Evolutionary conservation across 1,284 basidiomycete genomes (phyloP).

Genomic region (Ganoderma meredithae): DNA sequence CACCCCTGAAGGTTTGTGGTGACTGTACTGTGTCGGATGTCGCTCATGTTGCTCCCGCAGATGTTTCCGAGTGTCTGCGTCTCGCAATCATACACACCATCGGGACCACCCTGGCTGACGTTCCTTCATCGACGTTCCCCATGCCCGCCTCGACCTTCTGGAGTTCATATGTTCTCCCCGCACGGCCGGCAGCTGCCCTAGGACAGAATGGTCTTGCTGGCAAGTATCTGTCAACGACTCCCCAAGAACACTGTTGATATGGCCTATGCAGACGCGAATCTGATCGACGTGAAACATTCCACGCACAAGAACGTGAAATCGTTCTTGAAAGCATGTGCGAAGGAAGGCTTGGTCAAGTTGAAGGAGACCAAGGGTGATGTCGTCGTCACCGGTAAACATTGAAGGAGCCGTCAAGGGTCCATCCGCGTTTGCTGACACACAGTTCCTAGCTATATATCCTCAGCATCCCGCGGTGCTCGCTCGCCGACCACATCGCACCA

Average conservation of each 20-base stretch:
- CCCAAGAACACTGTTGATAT: not conserved
- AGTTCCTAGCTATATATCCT: slow-evolving; percentile 56
- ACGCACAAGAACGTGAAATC: slow-evolving; percentile 81
- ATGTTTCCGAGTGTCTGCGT: slow-evolving; percentile 74
- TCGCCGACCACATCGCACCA: slow-evolving; percentile 63
- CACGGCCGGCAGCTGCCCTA: slow-evolving; percentile 64
- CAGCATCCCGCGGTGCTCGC: slow-evolving; percentile 63
- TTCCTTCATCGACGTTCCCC: slow-evolving; percentile 69
- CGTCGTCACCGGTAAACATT: slow-evolving; percentile 50
- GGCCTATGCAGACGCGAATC: slow-evolving; percentile 45
- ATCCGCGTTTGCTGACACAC: not conserved
- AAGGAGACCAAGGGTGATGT: slow-evolving; percentile 75
- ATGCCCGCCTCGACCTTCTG: slow-evolving; percentile 82
- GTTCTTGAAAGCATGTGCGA: slow-evolving; percentile 80
- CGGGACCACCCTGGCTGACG: slow-evolving; percentile 51
- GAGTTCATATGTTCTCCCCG: slow-evolving; percentile 79
- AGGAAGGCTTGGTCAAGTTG: slow-evolving; percentile 72
- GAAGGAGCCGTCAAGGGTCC: too few species aligned
- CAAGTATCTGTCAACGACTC: slow-evolving; percentile 6
- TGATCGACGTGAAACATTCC: slow-evolving; percentile 70
- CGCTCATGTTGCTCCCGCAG: slow-evolving; percentile 39
- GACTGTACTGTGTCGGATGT: too few species aligned
- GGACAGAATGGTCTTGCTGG: slow-evolving; percentile 42
- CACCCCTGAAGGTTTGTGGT: slow-evolving; percentile 32
- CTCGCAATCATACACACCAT: slow-evolving; percentile 77